Conservation (phyloP, 176 grass and related monocot genomes). For the Tillandsia fasciculata region DNA sequence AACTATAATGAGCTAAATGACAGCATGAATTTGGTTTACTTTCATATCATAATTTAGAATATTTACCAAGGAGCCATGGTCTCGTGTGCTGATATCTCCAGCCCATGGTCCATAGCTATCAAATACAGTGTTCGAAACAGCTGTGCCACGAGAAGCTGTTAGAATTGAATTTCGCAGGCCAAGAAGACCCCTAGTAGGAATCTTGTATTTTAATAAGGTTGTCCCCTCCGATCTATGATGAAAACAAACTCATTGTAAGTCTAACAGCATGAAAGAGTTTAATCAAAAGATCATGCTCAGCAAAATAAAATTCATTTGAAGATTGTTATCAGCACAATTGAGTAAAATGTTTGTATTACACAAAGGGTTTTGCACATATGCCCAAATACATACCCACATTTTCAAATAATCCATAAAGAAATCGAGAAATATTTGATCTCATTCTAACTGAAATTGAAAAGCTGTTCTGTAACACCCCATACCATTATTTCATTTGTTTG, state of each 20-base stretch:
- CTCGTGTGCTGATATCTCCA: constrained; percentile 65
- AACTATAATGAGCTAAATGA: not conserved
- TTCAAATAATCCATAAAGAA: too few species aligned
- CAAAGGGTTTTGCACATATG: too few species aligned
- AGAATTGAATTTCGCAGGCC: constrained; percentile 84
- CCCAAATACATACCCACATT: too few species aligned
- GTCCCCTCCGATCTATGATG: constrained; percentile 62
- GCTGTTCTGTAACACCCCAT: too few species aligned
- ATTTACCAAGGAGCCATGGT: constrained; percentile 85
- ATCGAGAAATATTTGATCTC: too few species aligned
- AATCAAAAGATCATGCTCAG: too few species aligned
- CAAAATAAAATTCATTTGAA: too few species aligned
- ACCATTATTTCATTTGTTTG: too few species aligned
- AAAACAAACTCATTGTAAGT: constrained; percentile 9
- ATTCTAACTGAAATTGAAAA: too few species aligned
- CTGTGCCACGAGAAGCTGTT: constrained; percentile 86
- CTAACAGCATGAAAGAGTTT: too few species aligned
- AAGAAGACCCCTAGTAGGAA: constrained; percentile 93
- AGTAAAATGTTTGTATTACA: too few species aligned
- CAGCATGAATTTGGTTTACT: not conserved
- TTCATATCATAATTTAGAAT: not conserved
- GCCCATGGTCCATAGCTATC: constrained; percentile 84
- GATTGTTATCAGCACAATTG: too few species aligned
- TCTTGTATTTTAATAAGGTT: constrained; percentile 84
- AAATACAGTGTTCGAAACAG: constrained; percentile 81